phyloP scores from a whole-genome alignment of 257 asterid species.

The Leptodermis oblonga region DNA sequence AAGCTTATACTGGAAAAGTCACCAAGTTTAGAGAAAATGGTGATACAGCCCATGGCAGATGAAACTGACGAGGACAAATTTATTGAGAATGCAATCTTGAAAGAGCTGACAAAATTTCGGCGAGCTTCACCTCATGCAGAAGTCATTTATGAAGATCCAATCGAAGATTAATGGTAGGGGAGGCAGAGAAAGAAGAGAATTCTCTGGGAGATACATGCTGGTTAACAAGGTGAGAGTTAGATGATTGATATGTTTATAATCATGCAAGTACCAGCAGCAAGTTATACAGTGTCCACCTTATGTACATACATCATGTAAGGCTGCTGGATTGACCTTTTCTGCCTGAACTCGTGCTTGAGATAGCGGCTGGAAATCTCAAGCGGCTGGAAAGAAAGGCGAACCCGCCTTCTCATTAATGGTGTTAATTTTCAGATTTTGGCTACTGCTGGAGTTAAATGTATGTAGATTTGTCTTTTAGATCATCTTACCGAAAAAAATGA shows the following conservation, averaged over 20 bases:
- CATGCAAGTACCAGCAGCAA: background rate
- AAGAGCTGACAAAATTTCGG: constrained; percentile 1
- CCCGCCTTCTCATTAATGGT: too few relatives aligned
- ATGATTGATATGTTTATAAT: background rate
- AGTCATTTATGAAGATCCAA: constrained; percentile 6
- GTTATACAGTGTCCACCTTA: background rate
- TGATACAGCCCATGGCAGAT: background rate
- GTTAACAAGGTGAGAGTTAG: background rate
- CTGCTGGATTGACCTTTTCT: too few relatives aligned
- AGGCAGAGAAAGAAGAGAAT: background rate
- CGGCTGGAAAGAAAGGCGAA: too few relatives aligned
- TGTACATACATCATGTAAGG: too few relatives aligned
- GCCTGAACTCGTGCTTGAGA: too few relatives aligned
- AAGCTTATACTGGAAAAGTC: constrained; percentile 17
- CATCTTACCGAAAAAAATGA: too few relatives aligned
- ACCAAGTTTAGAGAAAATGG: constrained; percentile 16
- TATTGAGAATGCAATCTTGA: background rate
- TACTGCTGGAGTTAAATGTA: background rate
- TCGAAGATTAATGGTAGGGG: constrained; percentile 9
- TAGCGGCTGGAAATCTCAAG: too few relatives aligned
- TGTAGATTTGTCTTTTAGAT: too few relatives aligned
- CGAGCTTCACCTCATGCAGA: constrained; percentile 11
- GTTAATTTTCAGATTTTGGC: background rate
- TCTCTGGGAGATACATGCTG: background rate
- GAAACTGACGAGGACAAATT: background rate